Percentiles rank a stretch among this genome's conserved stretches.
These are phyloP conservation scores for Hymenoscyphus albidus DNA, from an alignment of 2,329 filamentous ascomycete genomes.

Conservation along the genomic window DNA sequence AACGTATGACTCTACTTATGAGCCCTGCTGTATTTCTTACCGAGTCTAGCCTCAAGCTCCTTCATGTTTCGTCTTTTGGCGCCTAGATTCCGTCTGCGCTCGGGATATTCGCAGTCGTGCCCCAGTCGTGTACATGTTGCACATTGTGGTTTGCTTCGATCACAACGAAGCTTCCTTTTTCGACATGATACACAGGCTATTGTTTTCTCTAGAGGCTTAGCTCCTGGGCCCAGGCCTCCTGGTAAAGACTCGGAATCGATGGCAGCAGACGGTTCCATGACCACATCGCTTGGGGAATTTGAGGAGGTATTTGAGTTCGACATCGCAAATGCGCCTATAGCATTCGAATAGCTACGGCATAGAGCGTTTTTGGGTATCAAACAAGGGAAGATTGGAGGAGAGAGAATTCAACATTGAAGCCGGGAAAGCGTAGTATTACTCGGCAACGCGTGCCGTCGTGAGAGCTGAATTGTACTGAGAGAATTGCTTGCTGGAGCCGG, in stretches of 20 bases:
- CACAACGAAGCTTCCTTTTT: slow-evolving; percentile 81
- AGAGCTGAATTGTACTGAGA: background rate
- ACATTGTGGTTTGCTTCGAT: slow-evolving; percentile 75
- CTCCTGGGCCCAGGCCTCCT: background rate
- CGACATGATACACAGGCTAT: slow-evolving; percentile 83
- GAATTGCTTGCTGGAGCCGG: background rate
- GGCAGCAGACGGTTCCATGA: background rate
- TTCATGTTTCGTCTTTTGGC: slow-evolving; percentile 88
- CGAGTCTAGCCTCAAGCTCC: slow-evolving; percentile 80
- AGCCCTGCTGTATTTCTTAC: slow-evolving; percentile 45
- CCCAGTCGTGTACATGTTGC: slow-evolving; percentile 72
- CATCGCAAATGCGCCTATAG: background rate
- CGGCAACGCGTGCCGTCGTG: background rate
- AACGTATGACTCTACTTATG: background rate
- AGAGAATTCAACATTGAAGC: background rate
- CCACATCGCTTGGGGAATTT: background rate
- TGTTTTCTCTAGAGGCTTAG: slow-evolving; percentile 42
- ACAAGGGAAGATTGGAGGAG: background rate
- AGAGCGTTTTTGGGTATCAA: background rate
- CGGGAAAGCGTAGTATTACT: background rate
- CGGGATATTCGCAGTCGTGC: slow-evolving; percentile 81
- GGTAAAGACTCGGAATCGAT: background rate
- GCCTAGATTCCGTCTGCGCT: slow-evolving; percentile 81
- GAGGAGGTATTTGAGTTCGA: background rate
- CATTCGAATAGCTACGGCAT: background rate